Conservation (phyloP, 768 basidiomycete species). For the Boletus rufocinnamomeus region DNA sequence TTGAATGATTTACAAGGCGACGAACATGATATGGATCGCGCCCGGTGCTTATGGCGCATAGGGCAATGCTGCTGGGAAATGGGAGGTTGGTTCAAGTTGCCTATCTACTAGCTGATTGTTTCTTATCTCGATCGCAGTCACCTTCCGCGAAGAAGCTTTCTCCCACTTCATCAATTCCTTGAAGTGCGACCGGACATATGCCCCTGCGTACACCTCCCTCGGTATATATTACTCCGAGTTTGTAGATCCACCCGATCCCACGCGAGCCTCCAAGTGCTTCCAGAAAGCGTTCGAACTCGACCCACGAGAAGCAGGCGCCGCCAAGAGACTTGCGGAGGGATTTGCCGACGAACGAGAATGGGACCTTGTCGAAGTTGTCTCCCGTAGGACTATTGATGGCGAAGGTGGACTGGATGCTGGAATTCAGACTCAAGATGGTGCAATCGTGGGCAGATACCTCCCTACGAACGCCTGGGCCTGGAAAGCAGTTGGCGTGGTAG, state of each 20-base stretch:
- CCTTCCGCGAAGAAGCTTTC: constrained; percentile 66
- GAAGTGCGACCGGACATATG: constrained; percentile 72
- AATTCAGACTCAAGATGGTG: constrained; percentile 44
- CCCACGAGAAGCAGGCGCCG: constrained; percentile 83
- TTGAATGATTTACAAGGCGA: constrained; percentile 46
- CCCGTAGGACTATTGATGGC: constrained; percentile 87
- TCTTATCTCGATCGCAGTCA: constrained; percentile 36
- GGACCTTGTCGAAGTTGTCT: constrained; percentile 95
- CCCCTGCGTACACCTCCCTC: constrained; percentile 91
- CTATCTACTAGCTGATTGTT: neutral
- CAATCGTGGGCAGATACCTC: constrained; percentile 50
- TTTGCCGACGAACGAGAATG: constrained; percentile 94
- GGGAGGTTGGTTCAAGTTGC: constrained; percentile 51
- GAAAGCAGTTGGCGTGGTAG: constrained; percentile 93
- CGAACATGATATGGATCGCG: constrained; percentile 57
- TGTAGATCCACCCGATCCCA: constrained; percentile 71
- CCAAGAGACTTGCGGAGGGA: constrained; percentile 77
- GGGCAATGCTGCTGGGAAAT: constrained; percentile 76
- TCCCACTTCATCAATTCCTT: constrained; percentile 77
- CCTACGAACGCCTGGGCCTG: constrained; percentile 95
- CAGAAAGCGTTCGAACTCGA: constrained; percentile 98
- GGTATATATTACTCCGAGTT: constrained; percentile 85
- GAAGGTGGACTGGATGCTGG: constrained; percentile 79
- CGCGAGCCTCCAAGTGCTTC: constrained; percentile 91
- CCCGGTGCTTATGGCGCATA: constrained; percentile 83